Evolutionary conservation across 202 grass and related monocot genomes (phyloP).

Genomic region (Zizania palustris): DNA sequence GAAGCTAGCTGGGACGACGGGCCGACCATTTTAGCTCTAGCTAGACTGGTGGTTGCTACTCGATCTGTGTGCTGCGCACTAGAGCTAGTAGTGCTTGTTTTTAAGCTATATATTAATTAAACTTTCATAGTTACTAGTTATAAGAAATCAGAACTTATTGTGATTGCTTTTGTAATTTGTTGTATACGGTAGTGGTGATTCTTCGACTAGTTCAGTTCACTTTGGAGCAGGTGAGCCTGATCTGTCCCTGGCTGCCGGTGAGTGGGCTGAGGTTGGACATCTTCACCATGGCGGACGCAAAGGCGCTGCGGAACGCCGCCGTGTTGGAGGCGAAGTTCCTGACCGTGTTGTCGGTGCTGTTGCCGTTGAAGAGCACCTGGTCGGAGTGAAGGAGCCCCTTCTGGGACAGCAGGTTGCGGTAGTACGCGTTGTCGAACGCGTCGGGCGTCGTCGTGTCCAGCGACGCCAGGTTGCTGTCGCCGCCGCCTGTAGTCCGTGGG

Average conservation of each 20-base stretch:
- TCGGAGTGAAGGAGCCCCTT: conserved; percentile 82
- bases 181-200: neutral
- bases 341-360: conserved; percentile 53
- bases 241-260: conserved; percentile 56
- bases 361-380: conserved; percentile 70
- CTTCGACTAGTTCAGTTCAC: conserved; percentile 60
- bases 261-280: conserved; percentile 69
- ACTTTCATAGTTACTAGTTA: too few relatives aligned
- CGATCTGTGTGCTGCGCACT: neutral
- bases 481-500: conserved; percentile 36
- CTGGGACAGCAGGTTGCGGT: conserved; percentile 48
- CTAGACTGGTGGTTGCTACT: neutral
- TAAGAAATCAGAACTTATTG: too few relatives aligned
- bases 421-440: conserved; percentile 68
- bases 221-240: conserved; percentile 67
- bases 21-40: neutral
- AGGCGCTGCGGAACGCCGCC: conserved; percentile 56
- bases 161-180: neutral
- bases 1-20: too few relatives aligned
- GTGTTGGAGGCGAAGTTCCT: conserved; percentile 48
- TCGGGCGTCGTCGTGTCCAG: conserved; percentile 50
- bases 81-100: neutral
- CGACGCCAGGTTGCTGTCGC: conserved; percentile 51
- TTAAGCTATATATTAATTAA: neutral
- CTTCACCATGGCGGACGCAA: conserved; percentile 61